Conservation (phyloP, 345 rosid genomes). For the Pseudoturritis turrita region DNA sequence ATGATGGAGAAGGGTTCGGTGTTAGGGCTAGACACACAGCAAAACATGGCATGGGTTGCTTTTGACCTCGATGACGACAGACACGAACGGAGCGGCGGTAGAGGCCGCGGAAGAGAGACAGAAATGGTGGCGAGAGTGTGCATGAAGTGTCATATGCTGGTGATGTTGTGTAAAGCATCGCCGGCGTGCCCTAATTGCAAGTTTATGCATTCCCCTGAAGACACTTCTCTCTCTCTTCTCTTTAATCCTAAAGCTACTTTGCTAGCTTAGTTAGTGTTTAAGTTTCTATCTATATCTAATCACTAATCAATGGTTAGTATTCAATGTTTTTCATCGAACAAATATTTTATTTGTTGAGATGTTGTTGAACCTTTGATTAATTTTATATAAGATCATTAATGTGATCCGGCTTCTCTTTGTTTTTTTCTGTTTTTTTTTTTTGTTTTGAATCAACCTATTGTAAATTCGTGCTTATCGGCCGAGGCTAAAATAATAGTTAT, state of each 20-base stretch:
- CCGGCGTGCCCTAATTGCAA: conserved; percentile 86
- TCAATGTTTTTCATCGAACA: neutral
- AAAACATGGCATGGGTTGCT: conserved; percentile 37
- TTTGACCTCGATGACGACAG: conserved; percentile 27
- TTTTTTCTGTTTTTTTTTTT: no score
- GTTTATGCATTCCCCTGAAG: conserved; percentile 51
- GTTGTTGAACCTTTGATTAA: neutral
- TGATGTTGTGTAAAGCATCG: conserved; percentile 63
- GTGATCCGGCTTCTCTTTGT: neutral
- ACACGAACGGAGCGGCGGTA: neutral
- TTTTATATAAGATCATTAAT: neutral
- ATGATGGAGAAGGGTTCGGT: neutral
- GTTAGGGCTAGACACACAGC: conserved; percentile 3
- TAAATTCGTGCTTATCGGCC: no score
- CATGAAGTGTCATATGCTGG: conserved; percentile 66
- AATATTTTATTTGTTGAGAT: conserved; percentile 8
- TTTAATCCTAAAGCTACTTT: conserved; percentile 15
- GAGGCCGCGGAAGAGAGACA: conserved; percentile 16
- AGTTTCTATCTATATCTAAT: neutral
- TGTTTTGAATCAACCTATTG: no score
- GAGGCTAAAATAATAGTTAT: no score
- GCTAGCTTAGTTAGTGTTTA: neutral
- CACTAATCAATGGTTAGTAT: neutral
- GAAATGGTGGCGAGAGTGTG: conserved; percentile 80
- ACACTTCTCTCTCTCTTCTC: conserved; percentile 1